Evolutionary conservation across 345 rosid genomes (phyloP).

Genomic region (Kernera saxatilis): DNA sequence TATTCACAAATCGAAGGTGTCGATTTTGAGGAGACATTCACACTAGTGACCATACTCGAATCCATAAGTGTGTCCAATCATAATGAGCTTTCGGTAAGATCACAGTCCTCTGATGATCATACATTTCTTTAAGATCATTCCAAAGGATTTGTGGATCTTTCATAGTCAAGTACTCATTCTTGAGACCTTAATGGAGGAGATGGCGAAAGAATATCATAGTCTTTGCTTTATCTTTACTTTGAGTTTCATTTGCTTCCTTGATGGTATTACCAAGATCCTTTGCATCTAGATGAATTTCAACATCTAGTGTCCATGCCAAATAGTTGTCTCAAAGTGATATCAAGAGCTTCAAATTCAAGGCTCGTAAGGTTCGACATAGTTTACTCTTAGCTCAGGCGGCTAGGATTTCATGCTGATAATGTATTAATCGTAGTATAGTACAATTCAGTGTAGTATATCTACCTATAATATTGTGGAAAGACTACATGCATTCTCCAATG

Average conservation of each 20-base stretch:
- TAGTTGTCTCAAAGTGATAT: not conserved
- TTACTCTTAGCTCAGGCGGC: too few relatives aligned
- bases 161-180: not conserved
- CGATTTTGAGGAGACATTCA: too few relatives aligned
- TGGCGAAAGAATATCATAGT: not conserved
- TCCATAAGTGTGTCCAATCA: not conserved
- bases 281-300: not conserved
- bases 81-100: not conserved
- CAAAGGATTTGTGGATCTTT: not conserved
- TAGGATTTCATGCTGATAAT: too few relatives aligned
- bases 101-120: not conserved
- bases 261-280: not conserved
- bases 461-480: too few relatives aligned
- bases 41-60: too few relatives aligned
- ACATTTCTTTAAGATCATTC: not conserved
- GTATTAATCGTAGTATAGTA: too few relatives aligned
- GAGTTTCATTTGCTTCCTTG: not conserved
- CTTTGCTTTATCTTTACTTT: not conserved
- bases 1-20: too few relatives aligned
- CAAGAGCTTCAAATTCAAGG: not conserved
- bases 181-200: not conserved
- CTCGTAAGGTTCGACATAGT: too few relatives aligned
- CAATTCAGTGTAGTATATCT: too few relatives aligned
- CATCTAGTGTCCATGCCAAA: not conserved
- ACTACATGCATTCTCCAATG: too few relatives aligned